Evolutionary conservation across 2,329 filamentous ascomycete genomes (phyloP).

Genomic region (Venturia carpophila): DNA sequence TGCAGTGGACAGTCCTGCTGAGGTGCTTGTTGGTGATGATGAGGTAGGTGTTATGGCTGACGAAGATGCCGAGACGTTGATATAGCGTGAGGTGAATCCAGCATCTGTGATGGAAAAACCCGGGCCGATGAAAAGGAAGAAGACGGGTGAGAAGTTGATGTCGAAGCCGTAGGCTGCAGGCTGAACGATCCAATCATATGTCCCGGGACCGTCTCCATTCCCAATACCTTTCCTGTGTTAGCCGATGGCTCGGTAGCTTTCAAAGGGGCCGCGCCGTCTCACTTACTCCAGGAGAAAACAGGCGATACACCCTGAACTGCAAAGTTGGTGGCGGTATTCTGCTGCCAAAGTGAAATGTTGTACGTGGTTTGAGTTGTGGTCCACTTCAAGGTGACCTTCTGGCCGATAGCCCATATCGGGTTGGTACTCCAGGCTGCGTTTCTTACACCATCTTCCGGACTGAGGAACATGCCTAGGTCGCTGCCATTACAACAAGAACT

Average conservation of each 20-base stretch:
- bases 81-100: constrained; percentile 11
- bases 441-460: not conserved
- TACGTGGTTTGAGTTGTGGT: constrained; percentile 3
- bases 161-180: not conserved
- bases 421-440: constrained; percentile 3
- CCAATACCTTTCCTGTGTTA: not conserved
- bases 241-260: not conserved
- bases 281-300: constrained; percentile 7
- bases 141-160: not conserved
- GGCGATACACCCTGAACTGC: constrained; percentile 4
- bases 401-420: not conserved
- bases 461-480: not conserved
- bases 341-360: constrained; percentile 11
- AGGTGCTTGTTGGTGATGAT: not conserved
- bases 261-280: not conserved
- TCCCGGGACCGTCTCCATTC: not conserved
- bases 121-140: constrained; percentile 6
- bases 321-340: not conserved
- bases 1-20: not conserved
- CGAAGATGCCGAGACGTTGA: not conserved
- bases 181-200: constrained; percentile 10
- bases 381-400: not conserved
- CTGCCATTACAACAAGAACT: not conserved
- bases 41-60: not conserved
- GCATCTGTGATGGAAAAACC: not conserved